A percentile compares a stretch with the other conserved stretches of the same genome.
These are phyloP conservation scores for Leptographium lundbergii DNA, from an alignment of 2,329 filamentous ascomycete species.

Conservation along the genomic window DNA sequence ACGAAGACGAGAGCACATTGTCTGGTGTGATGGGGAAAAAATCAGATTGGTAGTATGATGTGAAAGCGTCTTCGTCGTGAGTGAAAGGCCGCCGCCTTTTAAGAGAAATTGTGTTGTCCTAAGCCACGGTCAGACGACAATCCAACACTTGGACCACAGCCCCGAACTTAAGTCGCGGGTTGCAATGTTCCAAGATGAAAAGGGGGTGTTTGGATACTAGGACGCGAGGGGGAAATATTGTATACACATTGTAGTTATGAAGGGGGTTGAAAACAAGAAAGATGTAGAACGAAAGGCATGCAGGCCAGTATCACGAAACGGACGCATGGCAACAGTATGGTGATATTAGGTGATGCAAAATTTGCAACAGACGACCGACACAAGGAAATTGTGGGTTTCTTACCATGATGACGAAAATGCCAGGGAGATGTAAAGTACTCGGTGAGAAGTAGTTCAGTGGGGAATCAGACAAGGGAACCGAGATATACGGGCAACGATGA, in stretches of 20 bases:
- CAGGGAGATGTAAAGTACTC: neutral
- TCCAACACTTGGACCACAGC: neutral
- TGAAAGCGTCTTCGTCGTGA: slow-evolving; percentile 18
- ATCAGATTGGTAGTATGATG: neutral
- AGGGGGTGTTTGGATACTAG: neutral
- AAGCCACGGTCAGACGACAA: neutral
- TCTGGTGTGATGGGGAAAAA: neutral
- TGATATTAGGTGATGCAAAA: neutral
- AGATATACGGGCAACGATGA: neutral
- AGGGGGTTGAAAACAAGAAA: neutral
- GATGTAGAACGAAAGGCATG: neutral
- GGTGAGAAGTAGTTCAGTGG: neutral
- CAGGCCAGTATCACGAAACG: neutral
- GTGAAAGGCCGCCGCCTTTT: slow-evolving; percentile 32
- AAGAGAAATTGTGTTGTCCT: slow-evolving; percentile 19
- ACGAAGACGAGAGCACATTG: slow-evolving; percentile 10
- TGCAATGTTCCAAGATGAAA: neutral
- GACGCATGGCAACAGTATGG: neutral
- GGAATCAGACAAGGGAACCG: neutral
- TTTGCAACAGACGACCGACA: neutral
- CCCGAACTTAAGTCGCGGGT: neutral
- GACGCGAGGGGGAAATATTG: neutral
- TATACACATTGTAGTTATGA: neutral
- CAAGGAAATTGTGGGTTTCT: neutral
- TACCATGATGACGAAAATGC: slow-evolving; percentile 1